phyloP scores from a whole-genome alignment of 139 green algal genomes.

The Tetraselmis chui region DNA sequence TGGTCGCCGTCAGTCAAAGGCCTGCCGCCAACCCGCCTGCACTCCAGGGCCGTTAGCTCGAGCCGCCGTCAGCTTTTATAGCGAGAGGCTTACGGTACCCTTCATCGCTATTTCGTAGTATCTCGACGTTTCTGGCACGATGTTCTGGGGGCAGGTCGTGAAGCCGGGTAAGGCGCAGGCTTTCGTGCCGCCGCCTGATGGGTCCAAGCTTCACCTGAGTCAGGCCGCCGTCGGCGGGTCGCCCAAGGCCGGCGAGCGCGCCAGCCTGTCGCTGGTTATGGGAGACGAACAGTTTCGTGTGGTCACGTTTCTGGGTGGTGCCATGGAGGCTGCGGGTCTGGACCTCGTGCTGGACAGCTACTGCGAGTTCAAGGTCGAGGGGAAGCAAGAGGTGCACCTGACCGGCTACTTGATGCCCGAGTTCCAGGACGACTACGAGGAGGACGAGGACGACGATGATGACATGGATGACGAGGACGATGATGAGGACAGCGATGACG shows the following conservation, averaged over 20 bases:
- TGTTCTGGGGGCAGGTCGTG: slow-evolving; percentile 68
- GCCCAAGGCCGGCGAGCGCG: slow-evolving; percentile 44
- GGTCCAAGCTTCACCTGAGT: slow-evolving; percentile 54
- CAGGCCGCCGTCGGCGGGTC: slow-evolving; percentile 43
- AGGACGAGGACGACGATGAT: slow-evolving; percentile 39
- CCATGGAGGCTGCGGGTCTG: not conserved
- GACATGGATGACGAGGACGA: slow-evolving; percentile 39
- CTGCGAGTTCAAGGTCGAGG: slow-evolving; percentile 64
- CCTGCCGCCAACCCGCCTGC: too few relatives aligned
- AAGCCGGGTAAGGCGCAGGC: slow-evolving; percentile 47
- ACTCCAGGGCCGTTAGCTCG: too few relatives aligned
- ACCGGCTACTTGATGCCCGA: slow-evolving; percentile 69
- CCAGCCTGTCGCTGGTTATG: slow-evolving; percentile 45
- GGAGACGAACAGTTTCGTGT: slow-evolving; percentile 17
- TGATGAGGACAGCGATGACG: slow-evolving; percentile 20
- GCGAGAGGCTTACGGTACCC: too few relatives aligned
- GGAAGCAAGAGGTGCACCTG: slow-evolving; percentile 52
- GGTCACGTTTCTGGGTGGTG: slow-evolving; percentile 17
- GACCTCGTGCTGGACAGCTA: slow-evolving; percentile 72
- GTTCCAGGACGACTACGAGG: slow-evolving; percentile 28
- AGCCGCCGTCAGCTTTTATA: too few relatives aligned
- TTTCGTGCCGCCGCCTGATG: slow-evolving; percentile 58
- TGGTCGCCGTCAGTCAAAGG: too few relatives aligned
- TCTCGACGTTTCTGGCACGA: too few relatives aligned
- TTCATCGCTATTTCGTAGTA: too few relatives aligned